phyloP scores from a whole-genome alignment of 2,329 filamentous ascomycete genomes.

The Didymella sp. region DNA sequence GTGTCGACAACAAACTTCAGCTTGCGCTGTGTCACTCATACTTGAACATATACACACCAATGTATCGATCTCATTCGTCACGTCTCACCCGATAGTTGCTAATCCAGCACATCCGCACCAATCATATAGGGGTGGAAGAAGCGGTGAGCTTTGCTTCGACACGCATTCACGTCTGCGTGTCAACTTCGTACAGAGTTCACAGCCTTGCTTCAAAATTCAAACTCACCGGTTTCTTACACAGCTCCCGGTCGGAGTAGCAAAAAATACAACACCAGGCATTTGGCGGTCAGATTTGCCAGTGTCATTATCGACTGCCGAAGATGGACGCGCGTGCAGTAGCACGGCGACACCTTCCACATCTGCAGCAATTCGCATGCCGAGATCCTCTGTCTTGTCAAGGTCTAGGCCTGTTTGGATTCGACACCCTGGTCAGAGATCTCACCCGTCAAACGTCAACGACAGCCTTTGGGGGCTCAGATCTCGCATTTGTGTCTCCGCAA shows the following conservation, averaged over 20 bases:
- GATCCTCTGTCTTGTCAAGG: neutral
- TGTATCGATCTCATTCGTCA: neutral
- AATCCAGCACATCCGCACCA: neutral
- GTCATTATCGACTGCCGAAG: slow-evolving; percentile 9
- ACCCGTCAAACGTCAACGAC: neutral
- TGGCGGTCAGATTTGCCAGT: neutral
- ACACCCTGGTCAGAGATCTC: neutral
- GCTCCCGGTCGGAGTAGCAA: neutral
- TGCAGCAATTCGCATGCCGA: slow-evolving; percentile 1
- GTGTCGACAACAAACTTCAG: neutral
- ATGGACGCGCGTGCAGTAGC: neutral
- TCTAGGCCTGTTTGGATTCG: neutral
- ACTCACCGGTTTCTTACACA: slow-evolving; percentile 19
- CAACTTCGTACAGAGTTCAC: neutral
- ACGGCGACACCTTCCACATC: slow-evolving; percentile 6
- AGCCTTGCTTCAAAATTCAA: neutral
- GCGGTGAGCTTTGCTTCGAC: slow-evolving; percentile 14
- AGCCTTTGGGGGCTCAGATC: neutral
- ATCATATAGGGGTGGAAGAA: slow-evolving; percentile 1
- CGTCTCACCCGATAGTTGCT: neutral
- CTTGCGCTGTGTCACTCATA: slow-evolving; percentile 15
- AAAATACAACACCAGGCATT: neutral
- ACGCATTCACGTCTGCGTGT: neutral
- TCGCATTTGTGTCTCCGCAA: neutral
- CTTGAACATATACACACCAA: neutral